Conservation (phyloP, 139 green algal species). For the Trebouxia sp. region DNA sequence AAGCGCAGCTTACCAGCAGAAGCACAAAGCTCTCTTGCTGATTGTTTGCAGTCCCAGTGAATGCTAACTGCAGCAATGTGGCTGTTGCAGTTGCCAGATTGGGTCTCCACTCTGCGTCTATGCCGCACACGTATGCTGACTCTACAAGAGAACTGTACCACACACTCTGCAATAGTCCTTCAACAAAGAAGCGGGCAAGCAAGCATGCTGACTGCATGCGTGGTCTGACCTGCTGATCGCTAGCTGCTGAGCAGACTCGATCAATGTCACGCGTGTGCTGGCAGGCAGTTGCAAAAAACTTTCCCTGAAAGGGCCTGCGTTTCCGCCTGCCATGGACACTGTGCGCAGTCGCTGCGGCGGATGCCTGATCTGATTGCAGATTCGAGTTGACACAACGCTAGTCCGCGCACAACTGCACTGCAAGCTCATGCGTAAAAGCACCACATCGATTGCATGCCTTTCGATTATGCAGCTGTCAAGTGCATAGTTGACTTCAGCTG, state of each 20-base stretch:
- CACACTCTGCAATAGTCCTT: no score
- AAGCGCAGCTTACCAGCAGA: neutral
- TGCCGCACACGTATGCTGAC: conserved; percentile 1
- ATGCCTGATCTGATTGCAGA: no score
- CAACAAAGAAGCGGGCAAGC: no score
- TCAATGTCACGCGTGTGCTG: neutral
- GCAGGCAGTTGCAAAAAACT: neutral
- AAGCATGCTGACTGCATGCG: no score
- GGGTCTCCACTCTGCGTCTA: conserved; percentile 28
- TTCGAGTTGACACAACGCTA: no score
- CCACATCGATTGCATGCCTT: no score
- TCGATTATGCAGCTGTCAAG: no score
- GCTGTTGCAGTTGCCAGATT: neutral
- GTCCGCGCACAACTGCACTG: no score
- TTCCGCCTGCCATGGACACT: neutral
- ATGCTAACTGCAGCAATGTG: conserved; percentile 20
- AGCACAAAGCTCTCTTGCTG: neutral
- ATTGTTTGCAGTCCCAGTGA: neutral
- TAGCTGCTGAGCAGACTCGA: conserved; percentile 4
- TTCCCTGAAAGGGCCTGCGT: neutral
- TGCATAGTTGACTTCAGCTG: no score
- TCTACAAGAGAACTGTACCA: conserved; percentile 19
- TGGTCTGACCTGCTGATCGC: neutral
- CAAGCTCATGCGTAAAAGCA: no score
- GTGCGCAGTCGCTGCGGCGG: neutral